Base-by-base conservation (phyloP, 768 basidiomycete genomes). In the Rubroboletus satanas region DNA sequence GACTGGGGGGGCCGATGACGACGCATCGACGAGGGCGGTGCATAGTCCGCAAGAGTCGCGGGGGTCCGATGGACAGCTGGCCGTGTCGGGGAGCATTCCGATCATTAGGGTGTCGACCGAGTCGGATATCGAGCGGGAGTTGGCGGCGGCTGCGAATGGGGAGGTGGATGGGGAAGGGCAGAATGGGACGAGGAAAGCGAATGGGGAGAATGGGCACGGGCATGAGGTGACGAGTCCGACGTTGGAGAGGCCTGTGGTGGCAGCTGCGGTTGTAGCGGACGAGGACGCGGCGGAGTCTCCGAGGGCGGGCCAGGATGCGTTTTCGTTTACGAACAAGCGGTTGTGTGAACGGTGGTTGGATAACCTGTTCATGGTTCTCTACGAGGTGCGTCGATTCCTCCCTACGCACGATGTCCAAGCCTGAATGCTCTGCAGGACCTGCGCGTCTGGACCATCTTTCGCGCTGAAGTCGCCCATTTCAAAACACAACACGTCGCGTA, bases 401-500 rank as follows among this genome's bases (percentile, higher is more conserved):
- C 10, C 3, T 8, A 4, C 2, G 9, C 17, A 17, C 38, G 7
- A 5, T 18, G 23, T n/a, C 15, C 12, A 3, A 28, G 23, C 10
- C 38, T 54, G 17, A 57, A 8, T 12, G 11, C 8, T 4, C 3
- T 38, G 7, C n/a, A 62, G 92, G 97, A 99, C 69, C 77, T 99
- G 37, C 85, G 97, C 15, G 90, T 99, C 5, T 98, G 96, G 88
- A 99, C 97, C 1, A 98, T 99, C 65, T 99, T 96, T 83, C 83
- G 97, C 23, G 96, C 97, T 3, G 97, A 98, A 67, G 90, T 98
- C 11, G 94, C 95, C 0, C 97, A 99, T 68, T 99, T 97, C 82
- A 98, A 97, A 69, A 95, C 93, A 3, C 96, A 98, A 70, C 95
- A 97, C 60, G 90, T 98, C 54, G 94, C 95, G 0, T 99, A 99